These are phyloP conservation scores for Pugionium dolabratum DNA, from an alignment of 345 rosid species.

Conservation along the genomic window DNA sequence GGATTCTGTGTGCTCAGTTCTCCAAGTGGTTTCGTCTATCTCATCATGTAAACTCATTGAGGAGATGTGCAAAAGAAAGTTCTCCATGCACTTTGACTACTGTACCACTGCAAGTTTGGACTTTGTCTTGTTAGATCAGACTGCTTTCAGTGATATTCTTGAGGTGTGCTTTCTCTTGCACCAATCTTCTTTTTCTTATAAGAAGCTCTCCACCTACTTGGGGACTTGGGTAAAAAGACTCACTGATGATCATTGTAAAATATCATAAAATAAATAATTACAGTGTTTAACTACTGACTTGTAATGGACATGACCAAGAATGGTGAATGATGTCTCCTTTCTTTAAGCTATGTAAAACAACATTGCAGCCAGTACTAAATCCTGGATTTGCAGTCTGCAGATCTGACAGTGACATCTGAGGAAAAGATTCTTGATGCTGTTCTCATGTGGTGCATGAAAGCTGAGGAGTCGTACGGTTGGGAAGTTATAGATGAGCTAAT, in stretches of 20 bases:
- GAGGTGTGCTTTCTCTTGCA: constrained; percentile 52
- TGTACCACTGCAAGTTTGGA: constrained; percentile 82
- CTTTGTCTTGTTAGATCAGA: constrained; percentile 74
- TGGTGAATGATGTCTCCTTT: constrained; percentile 4
- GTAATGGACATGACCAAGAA: constrained; percentile 1
- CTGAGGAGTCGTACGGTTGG: constrained; percentile 67
- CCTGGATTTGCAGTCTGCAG: constrained; percentile 72
- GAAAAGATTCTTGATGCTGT: constrained; percentile 89
- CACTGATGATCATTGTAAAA: neutral
- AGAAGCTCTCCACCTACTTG: constrained; percentile 1
- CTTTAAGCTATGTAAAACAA: neutral
- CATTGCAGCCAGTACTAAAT: constrained; percentile 3
- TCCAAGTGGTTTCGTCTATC: constrained; percentile 74
- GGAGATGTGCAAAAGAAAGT: constrained; percentile 85
- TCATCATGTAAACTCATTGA: constrained; percentile 85
- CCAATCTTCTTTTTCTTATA: neutral
- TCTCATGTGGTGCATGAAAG: constrained; percentile 84
- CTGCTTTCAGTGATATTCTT: constrained; percentile 68
- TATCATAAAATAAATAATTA: neutral
- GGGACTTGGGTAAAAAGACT: neutral
- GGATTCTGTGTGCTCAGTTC: constrained; percentile 90
- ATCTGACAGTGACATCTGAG: constrained; percentile 89
- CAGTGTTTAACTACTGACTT: neutral
- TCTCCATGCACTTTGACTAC: constrained; percentile 88
- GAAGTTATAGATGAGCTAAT: constrained; percentile 63